Conservation (phyloP, 306 rosid genomes). For the Delonix regia region DNA sequence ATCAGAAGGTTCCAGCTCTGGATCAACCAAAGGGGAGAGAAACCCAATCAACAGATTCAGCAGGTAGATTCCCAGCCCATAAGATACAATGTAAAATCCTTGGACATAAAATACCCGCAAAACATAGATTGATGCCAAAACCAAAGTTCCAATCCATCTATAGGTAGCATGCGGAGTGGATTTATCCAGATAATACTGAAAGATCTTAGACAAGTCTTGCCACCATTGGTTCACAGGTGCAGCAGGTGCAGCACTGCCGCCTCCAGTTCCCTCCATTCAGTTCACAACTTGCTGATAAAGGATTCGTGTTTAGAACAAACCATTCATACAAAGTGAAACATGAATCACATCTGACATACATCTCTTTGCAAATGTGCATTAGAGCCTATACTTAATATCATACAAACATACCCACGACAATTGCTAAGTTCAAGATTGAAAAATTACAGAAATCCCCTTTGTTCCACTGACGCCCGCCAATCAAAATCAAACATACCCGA, state of each 20-base stretch:
- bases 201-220: conserved; percentile 59
- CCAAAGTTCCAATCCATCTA: conserved; percentile 69
- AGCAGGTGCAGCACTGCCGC: conserved; percentile 47
- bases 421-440: neutral
- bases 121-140: conserved; percentile 47
- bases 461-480: neutral
- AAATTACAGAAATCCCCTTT: neutral
- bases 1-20: conserved; percentile 64
- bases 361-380: neutral
- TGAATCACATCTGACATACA: neutral
- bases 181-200: conserved; percentile 74
- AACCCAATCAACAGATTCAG: conserved; percentile 88
- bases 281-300: conserved; percentile 15
- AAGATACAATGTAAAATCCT: conserved; percentile 81
- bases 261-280: conserved; percentile 58
- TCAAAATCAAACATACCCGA: neutral
- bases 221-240: conserved; percentile 61
- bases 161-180: conserved; percentile 61
- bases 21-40: conserved; percentile 85
- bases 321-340: neutral
- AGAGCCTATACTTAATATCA: neutral
- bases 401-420: neutral
- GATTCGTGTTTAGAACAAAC: neutral
- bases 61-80: conserved; percentile 85
- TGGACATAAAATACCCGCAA: conserved; percentile 64